Conservation (phyloP, 2,329 filamentous ascomycete genomes). For the Capronia epimyces region DNA sequence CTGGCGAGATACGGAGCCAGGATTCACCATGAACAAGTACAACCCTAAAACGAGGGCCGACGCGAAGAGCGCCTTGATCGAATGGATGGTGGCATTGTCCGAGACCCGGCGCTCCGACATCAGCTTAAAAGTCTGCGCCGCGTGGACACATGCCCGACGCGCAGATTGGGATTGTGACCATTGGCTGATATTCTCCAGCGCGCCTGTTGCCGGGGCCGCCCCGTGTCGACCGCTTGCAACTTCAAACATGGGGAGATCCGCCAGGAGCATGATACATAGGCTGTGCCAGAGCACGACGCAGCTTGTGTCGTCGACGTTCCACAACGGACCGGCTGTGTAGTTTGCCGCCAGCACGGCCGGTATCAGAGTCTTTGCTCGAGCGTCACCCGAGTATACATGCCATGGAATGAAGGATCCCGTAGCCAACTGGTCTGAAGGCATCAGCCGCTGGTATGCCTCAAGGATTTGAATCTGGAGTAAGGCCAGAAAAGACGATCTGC, state of each 20-base stretch:
- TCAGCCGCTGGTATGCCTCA: constrained; percentile 41
- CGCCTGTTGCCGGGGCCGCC: constrained; percentile 43
- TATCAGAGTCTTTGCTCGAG: constrained; percentile 36
- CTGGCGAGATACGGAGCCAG: constrained; percentile 27
- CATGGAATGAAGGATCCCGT: constrained; percentile 41
- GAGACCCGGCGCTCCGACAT: constrained; percentile 50
- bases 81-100: constrained; percentile 49
- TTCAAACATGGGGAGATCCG: constrained; percentile 51
- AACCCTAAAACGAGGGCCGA: constrained; percentile 49
- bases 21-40: constrained; percentile 47
- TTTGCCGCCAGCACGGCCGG: constrained; percentile 20
- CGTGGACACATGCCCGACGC: constrained; percentile 48
- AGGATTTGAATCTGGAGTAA: constrained; percentile 41
- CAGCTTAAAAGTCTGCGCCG: constrained; percentile 49
- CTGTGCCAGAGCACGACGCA: constrained; percentile 50
- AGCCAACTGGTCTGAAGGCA: constrained; percentile 34
- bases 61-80: constrained; percentile 47
- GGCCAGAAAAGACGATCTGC: constrained; percentile 31
- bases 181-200: constrained; percentile 47
- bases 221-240: constrained; percentile 49
- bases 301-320: constrained; percentile 39
- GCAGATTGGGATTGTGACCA: constrained; percentile 50
- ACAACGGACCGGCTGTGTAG: constrained; percentile 16
- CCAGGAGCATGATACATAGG: constrained; percentile 48
- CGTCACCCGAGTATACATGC: constrained; percentile 46